Evolutionary conservation across 2,329 filamentous ascomycete genomes (phyloP).

Genomic region (Corinectria fuckeliana): DNA sequence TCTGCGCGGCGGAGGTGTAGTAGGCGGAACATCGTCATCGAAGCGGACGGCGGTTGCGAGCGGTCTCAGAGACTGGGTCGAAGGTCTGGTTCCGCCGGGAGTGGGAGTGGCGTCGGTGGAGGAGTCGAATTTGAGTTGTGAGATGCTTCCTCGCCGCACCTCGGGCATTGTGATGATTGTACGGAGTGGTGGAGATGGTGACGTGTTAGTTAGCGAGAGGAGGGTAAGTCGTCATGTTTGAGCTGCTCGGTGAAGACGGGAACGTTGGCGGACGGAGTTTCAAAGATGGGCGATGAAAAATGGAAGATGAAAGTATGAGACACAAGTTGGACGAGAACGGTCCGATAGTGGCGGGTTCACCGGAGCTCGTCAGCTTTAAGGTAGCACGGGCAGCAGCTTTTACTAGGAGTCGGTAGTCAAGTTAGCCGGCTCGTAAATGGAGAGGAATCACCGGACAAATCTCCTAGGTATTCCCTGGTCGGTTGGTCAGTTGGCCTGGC

Average conservation of each 20-base stretch:
- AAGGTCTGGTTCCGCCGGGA: slow-evolving; percentile 10
- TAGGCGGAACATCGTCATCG: slow-evolving; percentile 15
- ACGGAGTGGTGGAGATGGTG: neutral
- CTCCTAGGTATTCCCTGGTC: neutral
- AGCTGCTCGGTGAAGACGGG: neutral
- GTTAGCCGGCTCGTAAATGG: no score
- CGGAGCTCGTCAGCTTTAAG: slow-evolving; percentile 9
- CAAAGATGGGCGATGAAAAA: neutral
- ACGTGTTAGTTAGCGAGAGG: neutral
- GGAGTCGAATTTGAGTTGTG: slow-evolving; percentile 30
- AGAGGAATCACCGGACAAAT: neutral
- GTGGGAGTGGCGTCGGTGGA: slow-evolving; percentile 21
- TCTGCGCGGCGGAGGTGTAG: slow-evolving; percentile 16
- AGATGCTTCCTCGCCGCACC: slow-evolving; percentile 37
- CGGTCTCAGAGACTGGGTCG: slow-evolving; percentile 23
- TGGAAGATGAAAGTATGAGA: neutral
- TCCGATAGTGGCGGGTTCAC: slow-evolving; percentile 14
- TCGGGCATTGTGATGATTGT: slow-evolving; percentile 37
- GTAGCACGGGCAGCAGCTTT: slow-evolving; percentile 4
- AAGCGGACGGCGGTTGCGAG: slow-evolving; percentile 27
- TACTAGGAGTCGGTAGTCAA: no score
- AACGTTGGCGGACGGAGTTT: neutral
- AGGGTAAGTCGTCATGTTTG: slow-evolving; percentile 8
- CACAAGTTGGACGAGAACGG: neutral
- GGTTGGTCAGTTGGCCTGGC: neutral